Evolutionary conservation across 2,329 filamentous ascomycete genomes (phyloP).

Genomic region (Grosmannia clavigera): DNA sequence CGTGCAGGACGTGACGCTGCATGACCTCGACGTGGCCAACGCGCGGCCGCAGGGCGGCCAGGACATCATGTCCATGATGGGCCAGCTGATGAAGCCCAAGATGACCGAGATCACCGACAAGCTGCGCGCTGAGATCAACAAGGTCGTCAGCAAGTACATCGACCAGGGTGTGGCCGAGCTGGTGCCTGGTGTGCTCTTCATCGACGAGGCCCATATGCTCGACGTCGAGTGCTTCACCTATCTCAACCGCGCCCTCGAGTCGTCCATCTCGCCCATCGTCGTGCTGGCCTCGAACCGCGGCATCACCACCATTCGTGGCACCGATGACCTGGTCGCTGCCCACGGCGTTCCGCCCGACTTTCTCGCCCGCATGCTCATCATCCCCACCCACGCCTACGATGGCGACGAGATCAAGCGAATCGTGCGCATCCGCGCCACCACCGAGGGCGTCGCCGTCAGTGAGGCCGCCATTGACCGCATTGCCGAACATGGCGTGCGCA

Average conservation of each 20-base stretch:
- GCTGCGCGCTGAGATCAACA: constrained; percentile 91
- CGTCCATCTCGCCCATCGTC: constrained; percentile 87
- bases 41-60: constrained; percentile 90
- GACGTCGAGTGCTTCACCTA: constrained; percentile 99
- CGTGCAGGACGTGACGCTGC: constrained; percentile 93
- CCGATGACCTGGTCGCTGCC: constrained; percentile 66
- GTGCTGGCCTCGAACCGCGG: constrained; percentile 96
- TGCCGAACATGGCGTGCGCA: constrained; percentile 72
- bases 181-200: constrained; percentile 96
- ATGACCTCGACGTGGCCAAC: constrained; percentile 94
- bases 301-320: constrained; percentile 83
- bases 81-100: constrained; percentile 97
- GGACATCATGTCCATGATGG: constrained; percentile 99
- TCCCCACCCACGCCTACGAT: constrained; percentile 84
- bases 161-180: constrained; percentile 96
- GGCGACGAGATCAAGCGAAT: constrained; percentile 87
- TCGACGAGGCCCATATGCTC: constrained; percentile 99
- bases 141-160: constrained; percentile 97
- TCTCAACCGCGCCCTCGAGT: constrained; percentile 95
- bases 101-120: constrained; percentile 99
- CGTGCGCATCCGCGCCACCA: constrained; percentile 70
- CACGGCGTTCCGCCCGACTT: constrained; percentile 94
- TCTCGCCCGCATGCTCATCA: constrained; percentile 83
- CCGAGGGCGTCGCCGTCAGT: constrained; percentile 66
- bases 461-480: constrained; percentile 81